Base-by-base conservation (phyloP, 768 basidiomycete genomes). In the Tephrocybe sp. region DNA sequence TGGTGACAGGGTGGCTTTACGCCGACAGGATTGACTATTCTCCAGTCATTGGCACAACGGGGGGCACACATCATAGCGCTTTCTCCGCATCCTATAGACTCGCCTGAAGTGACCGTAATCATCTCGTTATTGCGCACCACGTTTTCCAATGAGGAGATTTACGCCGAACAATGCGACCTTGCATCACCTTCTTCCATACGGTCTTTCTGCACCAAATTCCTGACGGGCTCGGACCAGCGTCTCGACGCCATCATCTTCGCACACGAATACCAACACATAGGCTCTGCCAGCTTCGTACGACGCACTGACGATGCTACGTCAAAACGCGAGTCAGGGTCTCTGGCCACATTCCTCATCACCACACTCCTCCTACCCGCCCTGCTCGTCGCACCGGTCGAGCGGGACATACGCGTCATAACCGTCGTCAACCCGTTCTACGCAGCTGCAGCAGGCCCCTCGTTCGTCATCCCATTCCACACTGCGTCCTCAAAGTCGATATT, bases 361-460 rank as follows among this genome's bases (percentile, higher is more conserved):
- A 94, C 92, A 1, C 73, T 90, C 5, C 76, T 97, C 0, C 77
- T 96, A 0, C 93, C 93, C 2, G 75, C 80, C 24, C 72, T 96
- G 3, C 81, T 97, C 14, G 83, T 88, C 21, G 86, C 90, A 0
- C 93, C 93, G 0, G 75, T 79, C n/a, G 93, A 94, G 63, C 79
- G 93, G 30, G 90, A 94, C 56, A 91, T 97, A 36, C 86, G 94
- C n/a, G 81, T 97, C 56, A 73, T 98, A 63, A 85, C 85, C 50
- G 75, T 93, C 34, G 79, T 95, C 63, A 93, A 93, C 52, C 93
- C 93, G 2, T 91, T 92, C 58, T 97, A 96, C 59, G 85, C 92
- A 2, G 91, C 94, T 1, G 87, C 90, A 0, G 73, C 81, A 3
- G 76, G 79, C 3, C 57, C 70, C 3, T 72, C 77, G 58, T 48